Evolutionary conservation across 768 basidiomycete species (phyloP), one percentile per base, ranked within the genome.

Genomic region (Aureoboletus auriporus): DNA sequence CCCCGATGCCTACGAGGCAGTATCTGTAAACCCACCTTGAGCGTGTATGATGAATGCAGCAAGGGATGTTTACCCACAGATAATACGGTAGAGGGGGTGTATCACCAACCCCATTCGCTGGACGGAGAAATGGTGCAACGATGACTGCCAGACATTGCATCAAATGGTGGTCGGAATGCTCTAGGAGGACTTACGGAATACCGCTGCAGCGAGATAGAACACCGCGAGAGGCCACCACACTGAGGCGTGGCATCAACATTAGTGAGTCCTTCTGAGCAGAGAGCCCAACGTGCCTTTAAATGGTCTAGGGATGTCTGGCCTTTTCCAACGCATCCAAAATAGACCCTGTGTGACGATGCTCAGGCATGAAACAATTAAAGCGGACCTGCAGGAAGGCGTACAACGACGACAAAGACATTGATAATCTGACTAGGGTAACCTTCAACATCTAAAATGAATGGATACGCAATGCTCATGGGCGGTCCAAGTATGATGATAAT

Each of bases 61-160:
- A 11, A 20, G 6, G 42, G 5, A 9, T 39, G 5, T 10, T 14
- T 23, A 50, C 55, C 10, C 49, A 75, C 73, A 80, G 55, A 58
- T 81, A 82, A 50, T 82, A 82, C 3, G 81, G 79, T 31, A 83
- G 56, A 10, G 82, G 78, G 10, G 79, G 79, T 0, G 80, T 80
- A 53, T 83, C 80, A 11, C 81, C 82, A 1, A 77, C 70, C 14
- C 73, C 69, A 51, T 77, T 77, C 0, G 77, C 68, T 4, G 82
- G 82, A 20, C 55, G 73, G 5, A 83, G 42, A 69, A 80, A 83
- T 0, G 82, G 82, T 1, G 75, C 74, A 9, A 82, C 56, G 5
- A 83, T 66, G 8, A 84, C 80, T 76, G n/a, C 23, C 31, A 33
- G 34, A 14, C 0, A 29, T 23, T 8, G 11, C 16, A 40, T 45